These are phyloP conservation scores for Trichoderma sp. DNA, from an alignment of 2,329 filamentous ascomycete genomes.

Conservation along the genomic window DNA sequence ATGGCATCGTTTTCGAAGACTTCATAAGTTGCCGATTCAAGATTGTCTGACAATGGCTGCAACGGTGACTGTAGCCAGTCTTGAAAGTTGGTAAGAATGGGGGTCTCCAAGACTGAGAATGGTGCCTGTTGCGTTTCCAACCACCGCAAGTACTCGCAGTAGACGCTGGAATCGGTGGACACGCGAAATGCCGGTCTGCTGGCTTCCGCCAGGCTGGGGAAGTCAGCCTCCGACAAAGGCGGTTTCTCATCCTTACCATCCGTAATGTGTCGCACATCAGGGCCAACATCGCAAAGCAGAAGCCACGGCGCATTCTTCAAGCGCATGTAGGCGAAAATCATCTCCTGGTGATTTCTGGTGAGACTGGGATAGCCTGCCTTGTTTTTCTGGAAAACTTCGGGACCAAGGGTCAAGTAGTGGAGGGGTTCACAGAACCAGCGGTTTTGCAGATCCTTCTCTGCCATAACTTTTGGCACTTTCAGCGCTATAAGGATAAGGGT, in stretches of 20 bases:
- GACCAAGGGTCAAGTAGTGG: conserved; percentile 59
- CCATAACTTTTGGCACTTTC: conserved; percentile 59
- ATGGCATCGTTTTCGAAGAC: conserved; percentile 98
- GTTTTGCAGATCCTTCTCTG: conserved; percentile 61
- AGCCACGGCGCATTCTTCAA: conserved; percentile 65
- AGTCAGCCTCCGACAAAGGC: conserved; percentile 52
- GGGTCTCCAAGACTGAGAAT: conserved; percentile 52
- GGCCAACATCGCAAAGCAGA: conserved; percentile 63
- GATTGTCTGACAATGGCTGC: conserved; percentile 91
- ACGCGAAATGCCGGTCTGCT: conserved; percentile 37
- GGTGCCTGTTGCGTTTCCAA: conserved; percentile 80
- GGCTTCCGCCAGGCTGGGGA: conserved; percentile 72
- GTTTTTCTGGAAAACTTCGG: conserved; percentile 60
- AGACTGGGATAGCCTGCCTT: conserved; percentile 63
- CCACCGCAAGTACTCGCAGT: conserved; percentile 81
- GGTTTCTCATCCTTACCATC: conserved; percentile 35
- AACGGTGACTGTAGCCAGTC: conserved; percentile 95
- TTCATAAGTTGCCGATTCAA: conserved; percentile 96
- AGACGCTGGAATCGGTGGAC: conserved; percentile 41
- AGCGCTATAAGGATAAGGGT: conserved; percentile 46
- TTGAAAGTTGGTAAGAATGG: conserved; percentile 65
- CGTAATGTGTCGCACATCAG: conserved; percentile 42
- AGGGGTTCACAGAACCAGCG: conserved; percentile 71
- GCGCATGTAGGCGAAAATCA: conserved; percentile 65
- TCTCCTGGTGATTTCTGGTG: conserved; percentile 59